Base-by-base conservation (phyloP, 768 basidiomycete genomes). In the Tricholoma saponaceum region DNA sequence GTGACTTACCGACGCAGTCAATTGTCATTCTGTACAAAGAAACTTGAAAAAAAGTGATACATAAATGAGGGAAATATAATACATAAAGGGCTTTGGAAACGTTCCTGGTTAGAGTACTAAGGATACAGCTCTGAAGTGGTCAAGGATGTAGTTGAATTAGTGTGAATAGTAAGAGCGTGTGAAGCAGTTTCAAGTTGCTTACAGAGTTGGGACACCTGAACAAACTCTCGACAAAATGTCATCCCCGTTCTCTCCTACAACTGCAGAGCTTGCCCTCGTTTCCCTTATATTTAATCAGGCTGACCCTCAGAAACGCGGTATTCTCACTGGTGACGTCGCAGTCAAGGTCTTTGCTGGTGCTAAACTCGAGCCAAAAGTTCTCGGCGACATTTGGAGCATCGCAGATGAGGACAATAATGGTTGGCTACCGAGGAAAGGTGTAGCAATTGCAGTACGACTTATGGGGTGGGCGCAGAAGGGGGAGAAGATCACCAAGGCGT, bases 391-490 rank as follows among this genome's bases (percentile, higher is more conserved):
- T 61, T 99, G 97, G 96, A 83, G 78, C 58, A 75, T 98, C 58
- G 87, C 94, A 51, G 97, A 99, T 76, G 86, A 90, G 55, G 87
- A 95, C 30, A 95, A 98, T 77, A 91, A 91, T 59, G 97, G 97
- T 2, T 94, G 87, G 75, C 82, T 99, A 54, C 87, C 93, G 10
- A 85, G 83, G 62, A 95, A 92, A 67, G 90, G 91, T 44, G 91
- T 94, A 64, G 86, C 92, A 16, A 79, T 90, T 59, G 95, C 92
- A 25, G 78, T 96, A n/a, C 81, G 97, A 57, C 79, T 98, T 52
- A 93, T 99, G 60, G 94, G 90, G 4, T 91, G 90, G 79, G 90
- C 94, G 2, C 97, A 98, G 78, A 87, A 87, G 64, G 94, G 87
- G 61, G 89, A 90, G 68, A 80, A 80, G 59, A 70, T 90, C 35